Evolutionary conservation across 2,329 filamentous ascomycete genomes (phyloP).

Genomic region (Phialemoniopsis sp.): DNA sequence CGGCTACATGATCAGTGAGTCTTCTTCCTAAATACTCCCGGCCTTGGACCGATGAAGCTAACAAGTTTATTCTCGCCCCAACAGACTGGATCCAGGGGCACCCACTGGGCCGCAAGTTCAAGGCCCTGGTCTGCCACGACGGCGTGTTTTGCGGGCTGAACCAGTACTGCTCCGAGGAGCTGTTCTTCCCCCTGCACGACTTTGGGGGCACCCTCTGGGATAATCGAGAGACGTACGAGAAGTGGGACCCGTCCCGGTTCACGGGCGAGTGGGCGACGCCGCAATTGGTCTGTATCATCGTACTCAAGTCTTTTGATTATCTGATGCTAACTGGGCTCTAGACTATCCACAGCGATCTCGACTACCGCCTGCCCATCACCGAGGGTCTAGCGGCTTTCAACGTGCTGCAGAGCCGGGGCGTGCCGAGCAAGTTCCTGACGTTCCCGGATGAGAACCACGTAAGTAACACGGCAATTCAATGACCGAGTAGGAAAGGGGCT

Average conservation of each 20-base stretch:
- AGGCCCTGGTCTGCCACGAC: constrained; percentile 84
- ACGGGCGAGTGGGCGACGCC: constrained; percentile 78
- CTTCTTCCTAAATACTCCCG: too few relatives aligned
- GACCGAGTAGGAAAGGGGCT: constrained; percentile 21
- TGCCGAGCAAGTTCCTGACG: constrained; percentile 73
- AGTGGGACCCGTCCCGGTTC: constrained; percentile 64
- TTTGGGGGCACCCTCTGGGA: constrained; percentile 61
- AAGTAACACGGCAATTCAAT: constrained; percentile 48
- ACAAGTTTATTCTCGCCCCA: constrained; percentile 7
- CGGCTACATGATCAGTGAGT: constrained; percentile 68
- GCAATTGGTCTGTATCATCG: constrained; percentile 58
- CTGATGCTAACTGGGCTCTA: constrained; percentile 1
- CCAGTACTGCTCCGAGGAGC: constrained; percentile 61
- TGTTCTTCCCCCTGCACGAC: constrained; percentile 68
- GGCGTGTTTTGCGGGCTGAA: constrained; percentile 73
- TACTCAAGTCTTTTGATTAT: too few relatives aligned
- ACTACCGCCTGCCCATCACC: constrained; percentile 81
- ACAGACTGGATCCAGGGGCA: constrained; percentile 86
- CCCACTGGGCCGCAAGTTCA: constrained; percentile 76
- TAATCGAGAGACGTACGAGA: constrained; percentile 59
- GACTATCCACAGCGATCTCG: constrained; percentile 80
- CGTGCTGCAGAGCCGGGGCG: constrained; percentile 68
- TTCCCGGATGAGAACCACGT: constrained; percentile 73
- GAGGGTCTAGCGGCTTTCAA: constrained; percentile 87
- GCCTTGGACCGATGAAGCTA: too few relatives aligned